Base-by-base conservation (phyloP, 768 basidiomycete species). In the Multifurca ochricompacta region DNA sequence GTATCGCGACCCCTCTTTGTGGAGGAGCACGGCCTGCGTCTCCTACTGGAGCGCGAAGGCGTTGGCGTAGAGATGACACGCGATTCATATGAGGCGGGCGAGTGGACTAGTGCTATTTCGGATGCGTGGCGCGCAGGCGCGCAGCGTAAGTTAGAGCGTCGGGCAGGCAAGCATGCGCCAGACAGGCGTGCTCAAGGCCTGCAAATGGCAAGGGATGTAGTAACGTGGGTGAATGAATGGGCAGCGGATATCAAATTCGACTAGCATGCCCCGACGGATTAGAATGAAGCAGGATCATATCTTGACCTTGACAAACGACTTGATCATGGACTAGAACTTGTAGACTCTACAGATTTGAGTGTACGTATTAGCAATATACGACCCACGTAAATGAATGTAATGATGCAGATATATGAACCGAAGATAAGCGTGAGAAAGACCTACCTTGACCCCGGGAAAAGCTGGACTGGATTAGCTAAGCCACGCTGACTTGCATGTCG, bases 1-100 rank as follows among this genome's bases (percentile, higher is more conserved):
- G 85, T 90, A 11, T 82, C 87, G 1, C 75, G 87, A 2, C 88
- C 88, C 0, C 71, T 89, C 34, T 90, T 91, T 61, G 79, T 89
- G 37, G 87, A 90, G 63, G 88, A 91, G 64, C 81, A 85, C 61
- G 88, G 88, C 3, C 71, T 91, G 30, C 78, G 80, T 4, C 71
- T 82, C 13, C 70, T 85, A 30, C 78, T 90, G 35, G 72, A 78
- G 35, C 70, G 69, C 21, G 78, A 83, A 41, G 87, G 87, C 13
- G 78, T 82, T 14, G 85, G 85, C 8, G 72, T 87, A 28, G 85
- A 87, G 66, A 74, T 90, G 32, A 70, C 77, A 14, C 77, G 85
- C 18, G 70, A 75, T 25, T 70, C 74, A 9, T 88, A 87, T 61
- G 87, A 88, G 65, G 72, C 69, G n/a, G 87, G 87, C 8, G 78